These are phyloP conservation scores for Haplosporangium sp. DNA, from an alignment of 371 early-diverging fungal species.

Conservation along the genomic window DNA sequence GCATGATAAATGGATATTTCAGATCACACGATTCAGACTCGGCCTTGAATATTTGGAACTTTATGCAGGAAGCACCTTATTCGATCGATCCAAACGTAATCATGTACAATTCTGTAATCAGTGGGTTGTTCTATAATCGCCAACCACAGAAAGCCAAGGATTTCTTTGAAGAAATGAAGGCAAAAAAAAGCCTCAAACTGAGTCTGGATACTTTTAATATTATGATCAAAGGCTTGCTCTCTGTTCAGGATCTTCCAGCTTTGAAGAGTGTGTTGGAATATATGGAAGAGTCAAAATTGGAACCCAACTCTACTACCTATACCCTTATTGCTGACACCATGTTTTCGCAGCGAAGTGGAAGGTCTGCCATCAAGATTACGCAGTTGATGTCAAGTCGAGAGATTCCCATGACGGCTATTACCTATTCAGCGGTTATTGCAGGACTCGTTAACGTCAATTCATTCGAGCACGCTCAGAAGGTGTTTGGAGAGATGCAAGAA, in stretches of 20 bases:
- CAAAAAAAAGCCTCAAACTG: slow-evolving; percentile 4
- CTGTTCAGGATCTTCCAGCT: slow-evolving; percentile 21
- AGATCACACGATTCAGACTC: slow-evolving; percentile 14
- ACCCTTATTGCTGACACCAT: slow-evolving; percentile 32
- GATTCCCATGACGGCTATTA: slow-evolving; percentile 22
- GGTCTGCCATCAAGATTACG: slow-evolving; percentile 21
- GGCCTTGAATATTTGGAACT: slow-evolving; percentile 31
- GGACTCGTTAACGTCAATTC: slow-evolving; percentile 30
- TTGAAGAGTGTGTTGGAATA: slow-evolving; percentile 11
- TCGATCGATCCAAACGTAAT: slow-evolving; percentile 20
- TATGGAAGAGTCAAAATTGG: slow-evolving; percentile 21
- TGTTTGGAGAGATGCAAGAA: slow-evolving; percentile 32
- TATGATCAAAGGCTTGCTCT: slow-evolving; percentile 46
- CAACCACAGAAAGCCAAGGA: slow-evolving; percentile 29
- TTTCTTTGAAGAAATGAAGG: slow-evolving; percentile 18
- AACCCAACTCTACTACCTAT: slow-evolving; percentile 24
- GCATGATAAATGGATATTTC: slow-evolving; percentile 39
- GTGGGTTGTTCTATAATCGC: slow-evolving; percentile 36
- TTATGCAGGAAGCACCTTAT: slow-evolving; percentile 29
- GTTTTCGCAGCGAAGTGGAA: slow-evolving; percentile 35
- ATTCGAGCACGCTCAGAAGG: slow-evolving; percentile 12
- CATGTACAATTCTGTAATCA: slow-evolving; percentile 26
- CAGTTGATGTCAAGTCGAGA: slow-evolving; percentile 27
- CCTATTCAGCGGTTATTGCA: slow-evolving; percentile 43
- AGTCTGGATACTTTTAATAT: slow-evolving; percentile 33